Evolutionary conservation across 495 filamentous ascomycete genomes (phyloP).

Genomic region (Penicillium atrosanguineum): DNA sequence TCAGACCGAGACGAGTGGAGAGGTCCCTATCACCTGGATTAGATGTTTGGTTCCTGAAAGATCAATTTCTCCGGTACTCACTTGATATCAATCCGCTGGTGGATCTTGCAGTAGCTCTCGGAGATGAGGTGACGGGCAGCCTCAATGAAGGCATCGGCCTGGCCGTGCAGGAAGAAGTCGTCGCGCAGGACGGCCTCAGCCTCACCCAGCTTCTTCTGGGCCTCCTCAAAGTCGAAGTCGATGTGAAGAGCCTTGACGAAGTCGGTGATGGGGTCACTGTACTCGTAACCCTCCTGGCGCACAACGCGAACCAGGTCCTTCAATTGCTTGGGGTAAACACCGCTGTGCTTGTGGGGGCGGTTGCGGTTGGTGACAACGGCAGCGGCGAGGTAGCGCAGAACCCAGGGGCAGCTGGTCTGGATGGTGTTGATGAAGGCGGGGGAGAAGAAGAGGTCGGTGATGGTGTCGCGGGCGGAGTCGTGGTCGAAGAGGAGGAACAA

Average conservation of each 20-base stretch:
- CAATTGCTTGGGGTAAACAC: slow-evolving; percentile 92
- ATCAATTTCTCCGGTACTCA: slow-evolving; percentile 31
- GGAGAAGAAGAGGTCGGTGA: slow-evolving; percentile 96
- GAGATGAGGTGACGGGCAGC: slow-evolving; percentile 93
- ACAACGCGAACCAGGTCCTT: slow-evolving; percentile 95
- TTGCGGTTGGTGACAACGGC: slow-evolving; percentile 94
- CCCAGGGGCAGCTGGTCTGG: slow-evolving; percentile 96
- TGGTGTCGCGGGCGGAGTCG: slow-evolving; percentile 81
- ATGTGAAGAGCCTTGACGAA: slow-evolving; percentile 95
- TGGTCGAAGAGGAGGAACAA: slow-evolving; percentile 99
- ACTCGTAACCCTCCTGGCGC: slow-evolving; percentile 95
- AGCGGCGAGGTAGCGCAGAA: slow-evolving; percentile 88
- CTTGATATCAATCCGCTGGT: slow-evolving; percentile 96
- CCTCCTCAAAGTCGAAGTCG: slow-evolving; percentile 98
- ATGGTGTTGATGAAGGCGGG: slow-evolving; percentile 98
- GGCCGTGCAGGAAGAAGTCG: slow-evolving; percentile 90
- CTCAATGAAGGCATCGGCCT: slow-evolving; percentile 89
- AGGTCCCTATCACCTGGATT: slow-evolving; percentile 60
- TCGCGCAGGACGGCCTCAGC: slow-evolving; percentile 88
- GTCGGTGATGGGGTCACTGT: slow-evolving; percentile 90
- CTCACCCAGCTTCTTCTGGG: slow-evolving; percentile 84
- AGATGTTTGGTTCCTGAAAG: neutral
- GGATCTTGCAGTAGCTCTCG: slow-evolving; percentile 99
- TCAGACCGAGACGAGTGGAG: slow-evolving; percentile 82
- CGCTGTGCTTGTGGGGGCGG: slow-evolving; percentile 72